Percentiles rank a stretch among this genome's conserved stretches.
These are phyloP conservation scores for Phoma sp. DNA, from an alignment of 2,329 filamentous ascomycete genomes.

Conservation along the genomic window DNA sequence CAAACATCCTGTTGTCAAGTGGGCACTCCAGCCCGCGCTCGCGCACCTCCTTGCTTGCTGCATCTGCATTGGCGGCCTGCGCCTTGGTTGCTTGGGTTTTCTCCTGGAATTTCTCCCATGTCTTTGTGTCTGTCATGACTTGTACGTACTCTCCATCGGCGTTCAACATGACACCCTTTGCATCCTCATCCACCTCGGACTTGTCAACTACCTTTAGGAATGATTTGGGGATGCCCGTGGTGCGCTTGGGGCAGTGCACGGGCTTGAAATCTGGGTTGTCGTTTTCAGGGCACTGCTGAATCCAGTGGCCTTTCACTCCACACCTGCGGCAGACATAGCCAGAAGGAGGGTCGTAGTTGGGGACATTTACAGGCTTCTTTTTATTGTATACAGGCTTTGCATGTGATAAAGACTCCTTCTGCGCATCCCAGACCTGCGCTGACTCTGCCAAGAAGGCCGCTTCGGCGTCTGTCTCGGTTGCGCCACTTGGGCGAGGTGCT, in stretches of 20 bases:
- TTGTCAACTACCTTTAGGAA: constrained; percentile 97
- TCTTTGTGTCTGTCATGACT: constrained; percentile 90
- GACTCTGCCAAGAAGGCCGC: constrained; percentile 90
- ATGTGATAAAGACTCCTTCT: constrained; percentile 90
- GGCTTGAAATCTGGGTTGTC: constrained; percentile 96
- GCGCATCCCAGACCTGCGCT: constrained; percentile 88
- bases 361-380: constrained; percentile 74
- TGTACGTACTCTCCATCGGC: constrained; percentile 97
- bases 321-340: constrained; percentile 97
- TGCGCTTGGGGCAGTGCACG: constrained; percentile 89
- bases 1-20: constrained; percentile 97
- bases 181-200: constrained; percentile 81
- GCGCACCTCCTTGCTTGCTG: constrained; percentile 84
- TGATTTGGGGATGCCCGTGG: constrained; percentile 93
- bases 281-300: constrained; percentile 97
- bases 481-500: constrained; percentile 24
- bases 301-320: constrained; percentile 98
- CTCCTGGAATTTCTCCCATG: constrained; percentile 97
- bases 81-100: constrained; percentile 87
- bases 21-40: constrained; percentile 89
- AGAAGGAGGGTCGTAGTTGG: constrained; percentile 89
- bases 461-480: constrained; percentile 91
- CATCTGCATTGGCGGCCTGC: constrained; percentile 76
- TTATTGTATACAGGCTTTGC: constrained; percentile 53
- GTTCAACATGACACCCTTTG: constrained; percentile 94